A percentile compares a stretch with the other conserved stretches of the same genome.
Evolutionary conservation across 1,139 yeast species (phyloP).

Genomic region (Kazachstania sp.): DNA sequence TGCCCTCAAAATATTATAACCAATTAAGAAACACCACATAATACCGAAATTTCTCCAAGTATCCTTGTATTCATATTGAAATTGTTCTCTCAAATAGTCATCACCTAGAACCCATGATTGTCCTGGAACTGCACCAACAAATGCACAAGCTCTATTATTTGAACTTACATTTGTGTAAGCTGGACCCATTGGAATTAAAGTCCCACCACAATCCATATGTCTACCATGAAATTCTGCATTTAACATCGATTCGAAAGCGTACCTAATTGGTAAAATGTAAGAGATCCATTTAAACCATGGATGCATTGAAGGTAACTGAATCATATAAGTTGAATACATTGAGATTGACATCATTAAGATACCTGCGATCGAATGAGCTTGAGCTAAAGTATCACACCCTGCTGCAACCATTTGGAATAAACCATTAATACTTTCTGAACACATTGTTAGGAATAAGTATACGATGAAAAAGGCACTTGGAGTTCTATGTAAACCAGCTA

Average conservation of each 20-base stretch:
- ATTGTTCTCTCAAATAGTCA: conserved; percentile 34
- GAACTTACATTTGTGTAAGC: conserved; percentile 37
- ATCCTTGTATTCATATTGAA: conserved; percentile 35
- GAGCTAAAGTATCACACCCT: conserved; percentile 38
- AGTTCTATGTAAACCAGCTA: conserved; percentile 41
- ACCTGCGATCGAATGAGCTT: conserved; percentile 48
- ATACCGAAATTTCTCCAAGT: conserved; percentile 49
- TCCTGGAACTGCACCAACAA: conserved; percentile 39
- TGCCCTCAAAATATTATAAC: conserved; percentile 33
- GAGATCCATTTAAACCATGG: conserved; percentile 62
- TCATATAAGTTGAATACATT: conserved; percentile 48
- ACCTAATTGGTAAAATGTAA: conserved; percentile 48
- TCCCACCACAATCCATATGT: conserved; percentile 41
- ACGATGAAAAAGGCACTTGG: conserved; percentile 49
- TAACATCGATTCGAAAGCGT: conserved; percentile 49
- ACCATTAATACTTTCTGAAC: conserved; percentile 38
- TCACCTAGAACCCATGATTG: conserved; percentile 40
- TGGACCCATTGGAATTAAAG: conserved; percentile 44
- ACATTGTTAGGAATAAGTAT: conserved; percentile 38
- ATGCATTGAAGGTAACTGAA: conserved; percentile 51
- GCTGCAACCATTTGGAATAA: conserved; percentile 47
- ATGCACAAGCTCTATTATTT: conserved; percentile 44
- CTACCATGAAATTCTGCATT: conserved; percentile 50
- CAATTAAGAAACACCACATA: conserved; percentile 36
- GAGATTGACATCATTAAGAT: conserved; percentile 40